phyloP scores from a whole-genome alignment of 1,139 yeast genomes.

The Martiniozyma asiatica region DNA sequence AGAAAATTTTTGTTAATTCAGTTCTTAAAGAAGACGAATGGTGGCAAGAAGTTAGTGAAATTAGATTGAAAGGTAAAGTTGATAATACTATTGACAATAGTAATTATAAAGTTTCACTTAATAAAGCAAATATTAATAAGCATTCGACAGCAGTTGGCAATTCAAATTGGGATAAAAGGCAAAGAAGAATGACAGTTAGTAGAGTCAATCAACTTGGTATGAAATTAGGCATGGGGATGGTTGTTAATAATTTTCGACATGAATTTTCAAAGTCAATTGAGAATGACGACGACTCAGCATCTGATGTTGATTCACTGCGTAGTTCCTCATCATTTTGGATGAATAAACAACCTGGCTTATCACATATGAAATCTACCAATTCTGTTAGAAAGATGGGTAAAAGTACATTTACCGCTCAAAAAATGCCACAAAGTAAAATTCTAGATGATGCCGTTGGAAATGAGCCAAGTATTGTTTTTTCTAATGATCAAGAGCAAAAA shows the following conservation, averaged over 20 bases:
- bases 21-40: constrained; percentile 32
- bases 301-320: too few species aligned
- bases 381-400: constrained; percentile 19
- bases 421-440: constrained; percentile 63
- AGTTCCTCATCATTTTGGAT: too few species aligned
- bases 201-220: constrained; percentile 8
- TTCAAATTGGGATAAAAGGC: too few species aligned
- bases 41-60: constrained; percentile 27
- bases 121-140: constrained; percentile 2
- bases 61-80: constrained; percentile 24
- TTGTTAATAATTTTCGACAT: constrained; percentile 4
- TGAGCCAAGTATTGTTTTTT: constrained; percentile 44
- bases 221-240: constrained; percentile 7
- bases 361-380: too few species aligned
- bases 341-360: too few species aligned
- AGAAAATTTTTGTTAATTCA: constrained; percentile 26
- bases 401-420: constrained; percentile 55
- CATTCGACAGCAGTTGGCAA: too few species aligned
- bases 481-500: too few species aligned
- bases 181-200: constrained; percentile 9
- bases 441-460: constrained; percentile 59
- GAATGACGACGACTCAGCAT: constrained; percentile 8
- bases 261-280: constrained; percentile 11
- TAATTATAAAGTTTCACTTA: constrained; percentile 1
- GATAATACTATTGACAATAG: neutral